phyloP scores from a whole-genome alignment of 805 yeast genomes.

The Yarrowia yakushimensis region DNA sequence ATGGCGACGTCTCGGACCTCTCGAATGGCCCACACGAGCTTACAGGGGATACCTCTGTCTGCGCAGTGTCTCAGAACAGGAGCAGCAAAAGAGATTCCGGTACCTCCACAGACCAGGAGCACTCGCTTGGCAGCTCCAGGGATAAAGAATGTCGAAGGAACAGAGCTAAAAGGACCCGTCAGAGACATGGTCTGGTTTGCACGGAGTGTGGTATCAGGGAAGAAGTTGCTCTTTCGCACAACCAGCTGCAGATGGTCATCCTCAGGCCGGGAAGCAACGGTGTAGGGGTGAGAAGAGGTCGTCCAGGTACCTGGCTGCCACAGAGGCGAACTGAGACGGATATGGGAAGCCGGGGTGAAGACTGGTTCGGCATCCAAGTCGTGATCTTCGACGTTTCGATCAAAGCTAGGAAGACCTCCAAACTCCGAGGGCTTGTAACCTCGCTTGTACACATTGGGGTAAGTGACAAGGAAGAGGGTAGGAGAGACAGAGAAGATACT shows the following conservation, averaged over 20 bases:
- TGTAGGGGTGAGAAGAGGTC: slow-evolving; percentile 45
- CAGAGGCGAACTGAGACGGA: slow-evolving; percentile 36
- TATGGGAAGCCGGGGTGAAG: slow-evolving; percentile 50
- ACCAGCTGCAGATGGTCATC: slow-evolving; percentile 42
- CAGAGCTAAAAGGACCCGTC: slow-evolving; percentile 41
- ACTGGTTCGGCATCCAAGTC: slow-evolving; percentile 4
- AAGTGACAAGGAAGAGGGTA: slow-evolving; percentile 46
- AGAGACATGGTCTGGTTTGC: slow-evolving; percentile 37
- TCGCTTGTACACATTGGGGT: slow-evolving; percentile 46
- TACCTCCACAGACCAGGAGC: slow-evolving; percentile 50
- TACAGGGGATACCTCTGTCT: slow-evolving; percentile 62
- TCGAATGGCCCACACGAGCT: slow-evolving; percentile 83
- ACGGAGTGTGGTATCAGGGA: slow-evolving; percentile 32
- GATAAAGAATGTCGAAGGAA: slow-evolving; percentile 44
- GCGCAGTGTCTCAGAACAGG: slow-evolving; percentile 69
- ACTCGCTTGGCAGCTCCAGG: slow-evolving; percentile 45
- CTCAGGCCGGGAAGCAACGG: slow-evolving; percentile 51
- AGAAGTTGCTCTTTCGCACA: slow-evolving; percentile 41
- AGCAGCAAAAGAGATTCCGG: slow-evolving; percentile 77
- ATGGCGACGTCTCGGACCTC: slow-evolving; percentile 75
- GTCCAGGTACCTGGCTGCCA: slow-evolving; percentile 42
- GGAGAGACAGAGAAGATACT: slow-evolving; percentile 44
- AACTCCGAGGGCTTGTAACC: slow-evolving; percentile 22
- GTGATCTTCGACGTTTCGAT: background rate
- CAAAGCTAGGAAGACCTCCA: slow-evolving; percentile 2